Base-by-base conservation (phyloP, 2,329 filamentous ascomycete species). In the Penicillium sp. region DNA sequence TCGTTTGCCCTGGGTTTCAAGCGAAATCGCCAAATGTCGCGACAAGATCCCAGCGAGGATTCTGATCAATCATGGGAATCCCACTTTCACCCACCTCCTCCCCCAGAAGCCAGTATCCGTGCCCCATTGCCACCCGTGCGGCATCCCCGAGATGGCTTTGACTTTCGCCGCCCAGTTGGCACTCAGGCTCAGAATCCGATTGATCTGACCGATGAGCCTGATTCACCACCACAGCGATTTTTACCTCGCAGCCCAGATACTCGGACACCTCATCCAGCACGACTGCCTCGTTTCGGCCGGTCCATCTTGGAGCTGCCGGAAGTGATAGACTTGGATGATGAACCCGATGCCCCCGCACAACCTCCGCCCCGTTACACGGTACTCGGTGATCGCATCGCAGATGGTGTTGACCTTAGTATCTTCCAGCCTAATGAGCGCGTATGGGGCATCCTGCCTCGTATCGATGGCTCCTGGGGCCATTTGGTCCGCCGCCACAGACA, bases 121-220 rank as follows among this genome's bases (percentile, higher is more conserved):
- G 62, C 60, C 49, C 72, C 58, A 48, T 60, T 72, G 61, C 71
- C 73, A 67, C 67, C 65, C 44, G 64, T 67, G 58, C 73, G 77
- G 60, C 81, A 72, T 61, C 68, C 75, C 14, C 80, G 83, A n/a
- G 81, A 85, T 72, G 83, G 83, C 4, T 73, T 79, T 45, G 84
- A 86, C 61, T 82, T 77, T 60, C 75, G 84, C 57, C 75, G 82
- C 58, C 84, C 84, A 1, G 70, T 77, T 16, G 75, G 72, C 4
- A 75, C 63, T n/a, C 57, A 68, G n/a, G 53, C 64, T 23, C 66
- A 64, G 11, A 69, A 70, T 46, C 71, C 80, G 9, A 80, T 82
- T 33, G 78, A 82, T 62, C 66, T 82, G 21, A 81, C 79, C 16
- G 71, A 77, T 25, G 79, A 80, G 8, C 71, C 76, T 1, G 76